A percentile compares a stretch with the other conserved stretches of the same genome.
Evolutionary conservation across 1,284 basidiomycete genomes (phyloP).

Genomic region (Xerocomus amazonicus): DNA sequence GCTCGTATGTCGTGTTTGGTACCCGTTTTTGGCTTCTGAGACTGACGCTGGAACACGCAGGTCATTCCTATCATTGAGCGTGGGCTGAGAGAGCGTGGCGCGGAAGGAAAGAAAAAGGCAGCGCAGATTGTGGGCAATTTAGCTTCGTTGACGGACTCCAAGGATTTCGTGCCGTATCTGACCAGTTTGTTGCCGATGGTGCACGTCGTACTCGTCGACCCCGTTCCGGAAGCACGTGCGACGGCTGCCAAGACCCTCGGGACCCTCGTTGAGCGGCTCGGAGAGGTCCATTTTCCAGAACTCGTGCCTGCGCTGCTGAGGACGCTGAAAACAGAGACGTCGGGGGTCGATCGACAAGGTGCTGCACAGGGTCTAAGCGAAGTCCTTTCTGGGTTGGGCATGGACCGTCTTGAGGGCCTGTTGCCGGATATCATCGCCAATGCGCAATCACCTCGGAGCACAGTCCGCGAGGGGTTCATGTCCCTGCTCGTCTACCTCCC

Average conservation of each 20-base stretch:
- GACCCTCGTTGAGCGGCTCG: slow-evolving; percentile 92
- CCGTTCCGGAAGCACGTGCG: slow-evolving; percentile 95
- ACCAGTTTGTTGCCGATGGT: slow-evolving; percentile 86
- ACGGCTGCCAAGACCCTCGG: slow-evolving; percentile 98
- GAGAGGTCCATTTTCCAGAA: slow-evolving; percentile 94
- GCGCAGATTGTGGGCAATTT: slow-evolving; percentile 97
- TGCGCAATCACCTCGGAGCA: slow-evolving; percentile 85
- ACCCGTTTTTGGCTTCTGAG: not conserved
- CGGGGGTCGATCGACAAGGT: slow-evolving; percentile 95
- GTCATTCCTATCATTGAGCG: slow-evolving; percentile 96
- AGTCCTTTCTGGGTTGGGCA: slow-evolving; percentile 92
- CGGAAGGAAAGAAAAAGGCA: slow-evolving; percentile 93
- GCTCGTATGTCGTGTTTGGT: slow-evolving; percentile 51
- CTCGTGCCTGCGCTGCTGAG: slow-evolving; percentile 88
- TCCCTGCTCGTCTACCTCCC: slow-evolving; percentile 95
- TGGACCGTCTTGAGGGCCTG: slow-evolving; percentile 94
- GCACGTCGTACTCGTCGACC: slow-evolving; percentile 89
- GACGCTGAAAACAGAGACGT: slow-evolving; percentile 90
- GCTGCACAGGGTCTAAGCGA: slow-evolving; percentile 98
- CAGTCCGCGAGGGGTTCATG: slow-evolving; percentile 98
- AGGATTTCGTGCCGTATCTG: slow-evolving; percentile 97
- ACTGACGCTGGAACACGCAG: slow-evolving; percentile 36
- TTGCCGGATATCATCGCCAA: slow-evolving; percentile 93
- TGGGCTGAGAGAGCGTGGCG: slow-evolving; percentile 87
- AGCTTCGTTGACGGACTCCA: slow-evolving; percentile 90